Base-by-base conservation (phyloP, 768 basidiomycete species). In the Candolleomyces aberdarensis region DNA sequence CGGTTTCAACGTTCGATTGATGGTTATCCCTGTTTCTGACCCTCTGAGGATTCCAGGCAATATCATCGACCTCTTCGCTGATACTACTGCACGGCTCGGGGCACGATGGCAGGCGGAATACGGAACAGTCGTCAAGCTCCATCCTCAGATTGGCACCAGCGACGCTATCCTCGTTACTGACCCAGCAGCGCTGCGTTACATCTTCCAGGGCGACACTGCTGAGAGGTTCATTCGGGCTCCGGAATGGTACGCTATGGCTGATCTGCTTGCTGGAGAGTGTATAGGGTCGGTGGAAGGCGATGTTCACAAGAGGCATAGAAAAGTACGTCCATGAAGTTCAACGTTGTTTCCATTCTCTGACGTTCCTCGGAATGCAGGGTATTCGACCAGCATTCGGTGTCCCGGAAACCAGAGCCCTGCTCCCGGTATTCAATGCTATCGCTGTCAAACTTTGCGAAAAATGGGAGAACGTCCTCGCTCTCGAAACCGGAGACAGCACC, bases 211-310 rank as follows among this genome's bases (percentile, higher is more conserved):
- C 29, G 52, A 53, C 6, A 7, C 13, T 31, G 29, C 52, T 10
- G 26, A 31, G 13, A 31, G n/a, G 9, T 53, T 32, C 32, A 53
- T 53, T n/a, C 29, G 52, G 17, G 52, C 52, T 5, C 52, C 52
- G 8, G 52, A 53, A n/a, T 53, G 52, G 52, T 53, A 53, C 31
- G 52, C 52, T 20, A 53, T 53, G 52, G 52, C 52, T 11, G 52
- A 53, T 29, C 31, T 53, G 3, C 52, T 53, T 17, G 29, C 31
- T 53, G 52, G 52, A 5, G 29, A 36, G 29, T 32, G 31, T n/a
- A 36, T 53, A 8, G 52, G 52, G 9, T 11, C 52, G 15, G 31
- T 36, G 10, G 52, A 53, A 20, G 52, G 52, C 1, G 52, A 31
- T 3, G 52, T 36, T 5, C 52, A 53, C 20, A 53, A 36, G 32